Percentiles rank a stretch among this genome's conserved stretches.
These are phyloP conservation scores for Linderina pennispora DNA, from an alignment of 192 early-diverging fungal species.

Conservation along the genomic window DNA sequence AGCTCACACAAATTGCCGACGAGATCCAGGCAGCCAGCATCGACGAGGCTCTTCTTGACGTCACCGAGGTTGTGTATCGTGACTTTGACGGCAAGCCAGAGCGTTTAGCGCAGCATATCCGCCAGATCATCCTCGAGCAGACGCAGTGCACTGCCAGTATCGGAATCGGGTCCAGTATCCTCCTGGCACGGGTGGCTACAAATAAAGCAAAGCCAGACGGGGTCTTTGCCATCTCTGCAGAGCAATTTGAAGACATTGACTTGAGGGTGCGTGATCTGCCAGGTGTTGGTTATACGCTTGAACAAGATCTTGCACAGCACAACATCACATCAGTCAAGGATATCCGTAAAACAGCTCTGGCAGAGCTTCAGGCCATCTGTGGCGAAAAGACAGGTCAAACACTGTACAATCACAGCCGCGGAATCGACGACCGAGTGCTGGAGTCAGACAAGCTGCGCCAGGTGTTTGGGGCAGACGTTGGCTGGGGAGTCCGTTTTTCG, in stretches of 20 bases:
- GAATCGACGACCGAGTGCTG: slow-evolving; percentile 67
- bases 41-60: slow-evolving; percentile 80
- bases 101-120: slow-evolving; percentile 49
- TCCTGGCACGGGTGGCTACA: slow-evolving; percentile 72
- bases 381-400: slow-evolving; percentile 66
- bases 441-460: slow-evolving; percentile 62
- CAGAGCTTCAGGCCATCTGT: slow-evolving; percentile 52
- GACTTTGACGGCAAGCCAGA: slow-evolving; percentile 6
- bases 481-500: slow-evolving; percentile 87
- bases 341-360: slow-evolving; percentile 34
- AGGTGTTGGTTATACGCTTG: slow-evolving; percentile 55
- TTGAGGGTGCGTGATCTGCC: slow-evolving; percentile 14
- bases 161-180: slow-evolving; percentile 67
- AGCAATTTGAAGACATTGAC: slow-evolving; percentile 5
- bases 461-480: slow-evolving; percentile 77
- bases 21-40: slow-evolving; percentile 75
- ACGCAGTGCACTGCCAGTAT: slow-evolving; percentile 68
- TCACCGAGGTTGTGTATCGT: slow-evolving; percentile 37
- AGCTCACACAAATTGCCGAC: slow-evolving; percentile 58
- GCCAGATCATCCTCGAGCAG: slow-evolving; percentile 37
- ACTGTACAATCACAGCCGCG: slow-evolving; percentile 65
- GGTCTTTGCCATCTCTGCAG: slow-evolving; percentile 18
- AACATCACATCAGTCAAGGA: slow-evolving; percentile 43
- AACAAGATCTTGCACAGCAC: slow-evolving; percentile 38
- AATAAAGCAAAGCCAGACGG: slow-evolving; percentile 68